These are phyloP conservation scores for Aspergillus latus DNA, from an alignment of 2,329 filamentous ascomycete species.

Conservation along the genomic window DNA sequence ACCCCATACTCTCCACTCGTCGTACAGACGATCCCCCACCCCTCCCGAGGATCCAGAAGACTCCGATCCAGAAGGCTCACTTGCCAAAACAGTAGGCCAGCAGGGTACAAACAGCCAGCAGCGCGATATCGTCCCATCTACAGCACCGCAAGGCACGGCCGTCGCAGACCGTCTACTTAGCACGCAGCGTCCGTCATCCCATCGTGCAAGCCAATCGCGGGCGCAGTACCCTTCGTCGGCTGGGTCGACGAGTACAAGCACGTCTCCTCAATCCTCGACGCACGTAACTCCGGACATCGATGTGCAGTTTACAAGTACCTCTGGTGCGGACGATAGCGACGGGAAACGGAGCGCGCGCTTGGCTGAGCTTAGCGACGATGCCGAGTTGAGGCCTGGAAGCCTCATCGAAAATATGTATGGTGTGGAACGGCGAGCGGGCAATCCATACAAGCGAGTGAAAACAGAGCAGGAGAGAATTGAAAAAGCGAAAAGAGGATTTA, in stretches of 20 bases:
- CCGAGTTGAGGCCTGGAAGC: conserved; percentile 25
- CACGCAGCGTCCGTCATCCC: conserved; percentile 17
- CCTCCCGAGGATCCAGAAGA: conserved; percentile 18
- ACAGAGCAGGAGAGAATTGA: conserved; percentile 48
- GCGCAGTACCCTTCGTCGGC: conserved; percentile 14
- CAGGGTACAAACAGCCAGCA: conserved; percentile 20
- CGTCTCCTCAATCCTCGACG: conserved; percentile 13
- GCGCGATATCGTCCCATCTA: conserved; percentile 14
- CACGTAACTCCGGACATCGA: conserved; percentile 24
- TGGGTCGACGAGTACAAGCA: conserved; percentile 14
- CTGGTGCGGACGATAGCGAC: conserved; percentile 24
- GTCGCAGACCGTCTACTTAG: conserved; percentile 25
- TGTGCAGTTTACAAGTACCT: conserved; percentile 31
- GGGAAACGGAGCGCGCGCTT: conserved; percentile 33
- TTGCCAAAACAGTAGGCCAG: conserved; percentile 22
- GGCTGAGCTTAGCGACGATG: conserved; percentile 29
- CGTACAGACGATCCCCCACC: conserved; percentile 16
- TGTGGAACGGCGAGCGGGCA: conserved; percentile 64
- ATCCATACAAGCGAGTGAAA: conserved; percentile 67
- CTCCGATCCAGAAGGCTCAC: conserved; percentile 26
- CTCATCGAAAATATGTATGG: conserved; percentile 75
- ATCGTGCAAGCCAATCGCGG: conserved; percentile 12
- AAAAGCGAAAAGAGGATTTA: conserved; percentile 41
- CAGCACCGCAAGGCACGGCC: conserved; percentile 29
- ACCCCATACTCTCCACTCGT: conserved; percentile 15